Evolutionary conservation across 257 asterid genomes (phyloP), one percentile per base, ranked within the genome.

Genomic region (Rubia yunnanensis): DNA sequence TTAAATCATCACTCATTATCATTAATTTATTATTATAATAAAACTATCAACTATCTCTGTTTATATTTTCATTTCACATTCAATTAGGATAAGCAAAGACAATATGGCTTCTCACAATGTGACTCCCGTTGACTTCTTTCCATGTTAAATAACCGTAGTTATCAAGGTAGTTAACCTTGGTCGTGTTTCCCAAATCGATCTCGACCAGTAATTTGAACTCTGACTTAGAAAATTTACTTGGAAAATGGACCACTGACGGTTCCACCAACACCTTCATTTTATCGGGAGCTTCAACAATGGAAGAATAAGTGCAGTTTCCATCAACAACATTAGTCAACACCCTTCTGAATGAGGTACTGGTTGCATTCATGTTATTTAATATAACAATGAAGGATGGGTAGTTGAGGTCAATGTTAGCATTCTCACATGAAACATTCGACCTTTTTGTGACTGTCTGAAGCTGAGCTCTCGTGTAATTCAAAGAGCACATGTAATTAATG

Each of bases 381-480:
- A 69, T 48, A n/a, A 69, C 41, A 15, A 69, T 60, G 54, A 69
- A 69, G 74, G n/a, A n/a, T n/a, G n/a, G n/a, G n/a, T n/a, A n/a
- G n/a, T n/a, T n/a, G n/a, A n/a, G n/a, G n/a, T n/a, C n/a, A n/a
- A n/a, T n/a, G n/a, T n/a, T n/a, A n/a, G n/a, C n/a, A n/a, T n/a
- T n/a, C n/a, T n/a, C n/a, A n/a, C n/a, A n/a, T n/a, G n/a, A n/a
- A n/a, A n/a, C n/a, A n/a, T n/a, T n/a, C n/a, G n/a, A n/a, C n/a
- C n/a, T n/a, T n/a, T n/a, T n/a, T n/a, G n/a, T n/a, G n/a, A n/a
- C n/a, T n/a, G n/a, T n/a, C n/a, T n/a, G n/a, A n/a, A n/a, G n/a
- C n/a, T n/a, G n/a, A n/a, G n/a, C n/a, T n/a, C n/a, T n/a, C n/a
- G n/a, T n/a, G n/a, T n/a, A n/a, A n/a, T n/a, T n/a, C n/a, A n/a